phyloP scores from a whole-genome alignment of 495 filamentous ascomycete species.

The Chaetomium fimeti region DNA sequence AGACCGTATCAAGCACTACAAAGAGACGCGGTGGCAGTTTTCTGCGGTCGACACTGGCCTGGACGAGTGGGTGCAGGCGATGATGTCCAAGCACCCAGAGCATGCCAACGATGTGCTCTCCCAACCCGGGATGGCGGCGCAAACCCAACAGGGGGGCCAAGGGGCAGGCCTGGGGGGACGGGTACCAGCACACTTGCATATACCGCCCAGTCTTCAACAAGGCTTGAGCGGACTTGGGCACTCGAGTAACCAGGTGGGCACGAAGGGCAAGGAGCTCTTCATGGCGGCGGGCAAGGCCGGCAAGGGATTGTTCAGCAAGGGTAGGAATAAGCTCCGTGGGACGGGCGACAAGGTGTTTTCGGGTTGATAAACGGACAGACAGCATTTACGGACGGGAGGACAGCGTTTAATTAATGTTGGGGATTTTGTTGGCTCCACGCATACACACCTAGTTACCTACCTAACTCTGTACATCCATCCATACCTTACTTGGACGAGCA shows the following conservation, averaged over 20 bases:
- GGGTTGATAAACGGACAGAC: background rate
- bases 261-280: conserved; percentile 80
- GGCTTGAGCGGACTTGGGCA: conserved; percentile 38
- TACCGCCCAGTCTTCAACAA: conserved; percentile 27
- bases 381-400: background rate
- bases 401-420: conserved; percentile 6
- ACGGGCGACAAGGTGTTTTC: conserved; percentile 79
- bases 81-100: conserved; percentile 39
- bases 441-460: background rate
- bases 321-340: conserved; percentile 71
- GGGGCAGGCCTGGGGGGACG: background rate
- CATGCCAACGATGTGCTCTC: conserved; percentile 33
- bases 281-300: conserved; percentile 80
- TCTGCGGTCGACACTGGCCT: conserved; percentile 71
- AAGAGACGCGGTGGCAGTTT: conserved; percentile 67
- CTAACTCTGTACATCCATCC: too few relatives aligned
- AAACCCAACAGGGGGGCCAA: conserved; percentile 19
- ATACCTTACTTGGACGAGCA: background rate
- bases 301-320: conserved; percentile 83
- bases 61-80: conserved; percentile 64
- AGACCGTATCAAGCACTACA: conserved; percentile 68
- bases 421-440: background rate
- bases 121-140: conserved; percentile 30
- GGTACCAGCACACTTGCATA: conserved; percentile 28
- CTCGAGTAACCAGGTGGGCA: conserved; percentile 56